These are phyloP conservation scores for Stagonosporopsis tanaceti DNA, from an alignment of 2,329 filamentous ascomycete genomes.

Conservation along the genomic window DNA sequence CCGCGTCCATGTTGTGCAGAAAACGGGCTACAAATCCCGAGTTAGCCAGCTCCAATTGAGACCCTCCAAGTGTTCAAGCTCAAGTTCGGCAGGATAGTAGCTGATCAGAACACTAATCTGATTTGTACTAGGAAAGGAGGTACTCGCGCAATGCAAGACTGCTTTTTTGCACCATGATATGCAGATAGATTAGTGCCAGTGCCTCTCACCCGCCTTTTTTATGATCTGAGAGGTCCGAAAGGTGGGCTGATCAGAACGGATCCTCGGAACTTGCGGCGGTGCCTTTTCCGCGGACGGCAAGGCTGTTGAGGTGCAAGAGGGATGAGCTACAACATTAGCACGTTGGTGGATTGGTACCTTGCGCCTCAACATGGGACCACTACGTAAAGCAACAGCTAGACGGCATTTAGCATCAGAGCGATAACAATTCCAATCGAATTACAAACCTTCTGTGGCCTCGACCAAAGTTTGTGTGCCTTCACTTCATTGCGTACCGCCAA, in stretches of 20 bases:
- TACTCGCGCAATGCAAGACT: no score
- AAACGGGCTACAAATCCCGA: no score
- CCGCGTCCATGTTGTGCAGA: no score
- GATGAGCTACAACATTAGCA: slow-evolving; percentile 4
- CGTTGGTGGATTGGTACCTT: slow-evolving; percentile 8
- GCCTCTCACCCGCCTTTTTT: no score
- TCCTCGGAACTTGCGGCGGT: neutral
- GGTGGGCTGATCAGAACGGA: neutral
- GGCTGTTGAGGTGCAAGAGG: slow-evolving; percentile 13
- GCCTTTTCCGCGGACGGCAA: neutral
- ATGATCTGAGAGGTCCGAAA: neutral
- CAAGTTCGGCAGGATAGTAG: no score
- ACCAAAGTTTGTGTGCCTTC: slow-evolving; percentile 1
- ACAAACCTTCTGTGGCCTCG: neutral
- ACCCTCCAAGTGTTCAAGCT: no score
- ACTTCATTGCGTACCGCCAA: slow-evolving; percentile 2
- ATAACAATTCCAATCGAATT: neutral
- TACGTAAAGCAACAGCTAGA: slow-evolving; percentile 3
- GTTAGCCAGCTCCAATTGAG: no score
- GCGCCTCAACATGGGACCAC: slow-evolving; percentile 14
- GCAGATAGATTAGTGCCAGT: no score
- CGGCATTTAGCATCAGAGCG: neutral
- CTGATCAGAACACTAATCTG: no score
- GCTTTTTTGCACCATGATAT: no score
- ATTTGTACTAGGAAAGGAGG: no score